Conservation (phyloP, 306 rosid species). For the Echinosophora koreensis region DNA sequence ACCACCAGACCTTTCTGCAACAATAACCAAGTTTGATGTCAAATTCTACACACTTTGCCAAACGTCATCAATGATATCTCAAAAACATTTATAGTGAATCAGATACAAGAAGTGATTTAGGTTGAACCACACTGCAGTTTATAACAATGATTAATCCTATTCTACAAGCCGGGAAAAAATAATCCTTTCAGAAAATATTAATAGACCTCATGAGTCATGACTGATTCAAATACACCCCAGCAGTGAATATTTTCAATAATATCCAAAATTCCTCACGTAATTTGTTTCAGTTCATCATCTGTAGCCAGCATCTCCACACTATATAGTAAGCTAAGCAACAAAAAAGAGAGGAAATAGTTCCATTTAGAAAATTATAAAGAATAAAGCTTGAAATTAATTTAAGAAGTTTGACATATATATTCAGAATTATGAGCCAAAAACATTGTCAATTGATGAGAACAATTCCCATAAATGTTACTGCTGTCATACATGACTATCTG, state of each 20-base stretch:
- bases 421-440: background rate
- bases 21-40: constrained; percentile 24
- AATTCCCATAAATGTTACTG: too few species aligned
- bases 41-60: constrained; percentile 8
- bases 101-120: background rate
- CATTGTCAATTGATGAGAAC: too few species aligned
- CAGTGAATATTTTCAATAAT: background rate
- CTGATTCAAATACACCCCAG: background rate
- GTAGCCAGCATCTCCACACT: background rate
- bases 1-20: constrained; percentile 71
- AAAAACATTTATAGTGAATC: background rate
- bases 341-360: background rate
- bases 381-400: background rate
- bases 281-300: background rate
- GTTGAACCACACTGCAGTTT: too few species aligned
- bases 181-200: background rate
- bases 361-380: background rate
- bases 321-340: background rate
- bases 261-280: too few species aligned
- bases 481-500: too few species aligned
- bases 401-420: background rate
- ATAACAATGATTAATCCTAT: background rate
- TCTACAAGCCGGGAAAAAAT: background rate
- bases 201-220: background rate
- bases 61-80: background rate